A percentile compares a stretch with the other conserved stretches of the same genome.
Evolutionary conservation across 352 stramenopile genomes (phyloP).

Genomic region (Phytophthora vignae): DNA sequence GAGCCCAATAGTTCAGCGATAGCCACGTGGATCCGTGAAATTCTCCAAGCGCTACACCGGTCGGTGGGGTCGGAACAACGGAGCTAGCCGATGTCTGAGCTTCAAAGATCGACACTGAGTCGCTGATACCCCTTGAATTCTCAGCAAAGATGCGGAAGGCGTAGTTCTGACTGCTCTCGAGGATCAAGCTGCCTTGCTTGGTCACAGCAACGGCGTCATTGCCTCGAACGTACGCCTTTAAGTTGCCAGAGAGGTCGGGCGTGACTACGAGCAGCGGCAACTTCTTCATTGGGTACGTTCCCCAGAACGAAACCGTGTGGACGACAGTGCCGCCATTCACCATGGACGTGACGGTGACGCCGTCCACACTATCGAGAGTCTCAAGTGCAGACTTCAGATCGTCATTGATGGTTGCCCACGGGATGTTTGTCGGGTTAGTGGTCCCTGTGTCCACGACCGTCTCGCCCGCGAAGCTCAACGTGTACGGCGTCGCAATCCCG

Average conservation of each 20-base stretch:
- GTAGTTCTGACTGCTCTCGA: slow-evolving; percentile 60
- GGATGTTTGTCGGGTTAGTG: slow-evolving; percentile 32
- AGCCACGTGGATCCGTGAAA: slow-evolving; percentile 81
- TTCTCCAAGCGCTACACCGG: slow-evolving; percentile 78
- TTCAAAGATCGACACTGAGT: slow-evolving; percentile 40
- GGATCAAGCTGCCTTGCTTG: slow-evolving; percentile 62
- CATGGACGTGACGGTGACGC: slow-evolving; percentile 56
- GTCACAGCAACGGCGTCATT: slow-evolving; percentile 61
- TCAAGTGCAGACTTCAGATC: slow-evolving; percentile 56
- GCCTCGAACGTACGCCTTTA: slow-evolving; percentile 51
- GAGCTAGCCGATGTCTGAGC: slow-evolving; percentile 60
- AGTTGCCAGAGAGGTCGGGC: slow-evolving; percentile 32
- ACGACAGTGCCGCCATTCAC: slow-evolving; percentile 64
- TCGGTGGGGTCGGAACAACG: slow-evolving; percentile 76
- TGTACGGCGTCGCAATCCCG: slow-evolving; percentile 49
- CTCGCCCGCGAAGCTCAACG: slow-evolving; percentile 60
- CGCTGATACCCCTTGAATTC: slow-evolving; percentile 69
- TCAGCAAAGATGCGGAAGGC: slow-evolving; percentile 67
- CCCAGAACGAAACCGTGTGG: slow-evolving; percentile 91
- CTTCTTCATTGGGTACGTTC: slow-evolving; percentile 65
- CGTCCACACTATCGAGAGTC: slow-evolving; percentile 55
- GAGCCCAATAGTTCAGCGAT: slow-evolving; percentile 82
- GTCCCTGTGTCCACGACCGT: slow-evolving; percentile 23
- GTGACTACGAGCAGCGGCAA: slow-evolving; percentile 51
- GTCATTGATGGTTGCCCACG: slow-evolving; percentile 40